Evolutionary conservation across 768 basidiomycete species (phyloP).

Genomic region (Suillus spraguei): DNA sequence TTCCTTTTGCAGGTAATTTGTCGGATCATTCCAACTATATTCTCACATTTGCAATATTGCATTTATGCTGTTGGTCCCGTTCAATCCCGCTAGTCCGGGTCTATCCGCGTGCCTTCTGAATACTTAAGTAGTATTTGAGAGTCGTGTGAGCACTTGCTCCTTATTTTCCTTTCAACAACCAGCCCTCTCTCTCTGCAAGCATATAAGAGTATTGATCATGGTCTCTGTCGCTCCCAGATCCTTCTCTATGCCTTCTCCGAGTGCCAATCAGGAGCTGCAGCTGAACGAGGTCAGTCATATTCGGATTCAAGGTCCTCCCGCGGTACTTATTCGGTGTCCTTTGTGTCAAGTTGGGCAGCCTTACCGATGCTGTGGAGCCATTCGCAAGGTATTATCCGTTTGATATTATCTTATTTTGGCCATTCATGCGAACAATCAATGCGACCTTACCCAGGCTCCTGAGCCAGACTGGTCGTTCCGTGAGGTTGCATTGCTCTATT

Average conservation of each 20-base stretch:
- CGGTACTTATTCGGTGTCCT: constrained; percentile 10
- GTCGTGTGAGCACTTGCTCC: constrained; percentile 19
- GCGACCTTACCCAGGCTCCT: constrained; percentile 42
- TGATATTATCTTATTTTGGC: constrained; percentile 4
- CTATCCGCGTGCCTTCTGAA: constrained; percentile 18
- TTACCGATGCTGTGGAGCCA: constrained; percentile 59
- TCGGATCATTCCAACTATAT: constrained; percentile 3
- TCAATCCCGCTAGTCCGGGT: constrained; percentile 19
- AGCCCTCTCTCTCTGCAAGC: constrained; percentile 18
- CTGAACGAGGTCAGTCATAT: constrained; percentile 39
- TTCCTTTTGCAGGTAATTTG: not conserved
- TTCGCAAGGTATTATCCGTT: constrained; percentile 52
- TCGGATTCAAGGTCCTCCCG: constrained; percentile 6
- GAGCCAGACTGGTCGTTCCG: constrained; percentile 46
- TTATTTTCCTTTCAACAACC: constrained; percentile 4
- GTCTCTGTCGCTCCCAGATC: constrained; percentile 32
- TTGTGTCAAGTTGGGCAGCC: constrained; percentile 47
- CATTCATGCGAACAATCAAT: constrained; percentile 5
- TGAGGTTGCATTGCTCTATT: constrained; percentile 65
- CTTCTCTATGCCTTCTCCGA: constrained; percentile 10
- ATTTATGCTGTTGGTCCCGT: constrained; percentile 15
- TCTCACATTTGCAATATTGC: constrained; percentile 2
- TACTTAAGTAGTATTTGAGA: constrained; percentile 7
- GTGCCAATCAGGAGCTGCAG: constrained; percentile 28
- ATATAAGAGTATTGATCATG: constrained; percentile 25